Evolutionary conservation across 2,329 filamentous ascomycete genomes (phyloP), one percentile per base, ranked within the genome.

Genomic region (Leptographium lundbergii): DNA sequence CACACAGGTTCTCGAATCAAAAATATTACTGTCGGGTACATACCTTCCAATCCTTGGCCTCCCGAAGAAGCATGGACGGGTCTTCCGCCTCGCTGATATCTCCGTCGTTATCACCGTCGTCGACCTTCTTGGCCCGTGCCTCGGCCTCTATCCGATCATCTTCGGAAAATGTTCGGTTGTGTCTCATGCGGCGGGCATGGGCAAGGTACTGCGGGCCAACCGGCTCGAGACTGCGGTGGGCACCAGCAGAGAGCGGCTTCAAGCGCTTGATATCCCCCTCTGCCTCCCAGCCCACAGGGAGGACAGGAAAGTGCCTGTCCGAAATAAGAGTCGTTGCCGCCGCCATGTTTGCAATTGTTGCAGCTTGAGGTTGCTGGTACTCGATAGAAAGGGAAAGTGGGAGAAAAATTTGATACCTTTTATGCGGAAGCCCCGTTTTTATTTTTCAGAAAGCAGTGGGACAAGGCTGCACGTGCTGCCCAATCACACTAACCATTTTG

Each of bases 41-140:
- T 73, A 92, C 90, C 88, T 99, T 99, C 94, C 94, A 99, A 79
- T 99, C 94, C 80, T 99, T 99, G 69, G 94, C 91, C 71, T 97
- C 91, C 59, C 91, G 84, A 72, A 89, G 82, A 36, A 99, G 84
- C 83, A 97, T 87, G 77, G 95, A 82, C 59, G 90, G 87, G 70
- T 97, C 92, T 76, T 99, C 94, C 34, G 87, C 78, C 77, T 99
- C 94, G 74, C 89, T 95, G 73, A 95, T 90, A 62, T 97, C 91
- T 69, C 87, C 89, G 63, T 86, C 86, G 64, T 86, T 85, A 60
- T 96, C 90, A 58, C 90, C 88, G 59, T 91, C 88, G 74, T 97
- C 92, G 59, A 95, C 85, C 75, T 95, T 96, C 84, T 95, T 96
- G 70, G 91, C 91, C 66, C 87, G 91, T 74, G 95, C 86, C 74